phyloP scores from a whole-genome alignment of 495 filamentous ascomycete species.

The Penicillium cinerascens region DNA sequence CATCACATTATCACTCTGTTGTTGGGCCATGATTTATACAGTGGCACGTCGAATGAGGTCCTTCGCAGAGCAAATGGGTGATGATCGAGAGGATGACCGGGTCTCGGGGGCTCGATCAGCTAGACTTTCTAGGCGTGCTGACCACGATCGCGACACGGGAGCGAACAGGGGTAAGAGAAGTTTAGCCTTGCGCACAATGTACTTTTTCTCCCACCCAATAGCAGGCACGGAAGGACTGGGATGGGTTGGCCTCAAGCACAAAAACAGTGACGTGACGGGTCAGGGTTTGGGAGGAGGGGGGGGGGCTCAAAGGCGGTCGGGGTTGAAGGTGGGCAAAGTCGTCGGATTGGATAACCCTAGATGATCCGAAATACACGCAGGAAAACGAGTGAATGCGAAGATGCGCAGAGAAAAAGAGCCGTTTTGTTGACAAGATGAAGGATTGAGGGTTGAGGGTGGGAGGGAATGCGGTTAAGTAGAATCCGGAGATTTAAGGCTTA shows the following conservation, averaged over 20 bases:
- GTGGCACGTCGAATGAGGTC: conserved; percentile 5
- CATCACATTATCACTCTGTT: conserved; percentile 64
- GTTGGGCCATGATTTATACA: conserved; percentile 53
- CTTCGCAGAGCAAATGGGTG: conserved; percentile 5
- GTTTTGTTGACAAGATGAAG: conserved; percentile 13
- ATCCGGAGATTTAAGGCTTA: conserved; percentile 17
- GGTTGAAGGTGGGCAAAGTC: not conserved
- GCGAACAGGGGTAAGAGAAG: conserved; percentile 11
- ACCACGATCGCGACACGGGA: conserved; percentile 12
- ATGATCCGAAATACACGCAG: conserved; percentile 5
- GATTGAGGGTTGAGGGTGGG: not conserved
- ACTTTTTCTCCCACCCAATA: conserved; percentile 16
- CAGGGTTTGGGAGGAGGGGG: conserved; percentile 4
- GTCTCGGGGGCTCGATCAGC: conserved; percentile 5
- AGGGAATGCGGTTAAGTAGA: conserved; percentile 12
- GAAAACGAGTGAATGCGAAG: conserved; percentile 1
- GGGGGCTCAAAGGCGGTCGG: conserved; percentile 14
- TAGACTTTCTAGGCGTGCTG: conserved; percentile 7
- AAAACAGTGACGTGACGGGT: conserved; percentile 19
- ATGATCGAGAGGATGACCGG: conserved; percentile 4
- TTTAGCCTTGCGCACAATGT: conserved; percentile 13
- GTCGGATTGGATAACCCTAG: not conserved
- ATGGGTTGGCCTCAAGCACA: conserved; percentile 18
- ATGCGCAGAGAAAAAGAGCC: not conserved
- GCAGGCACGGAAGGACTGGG: not conserved